These are phyloP conservation scores for Penicillium psychrosexuale DNA, from an alignment of 2,329 filamentous ascomycete species.

Conservation along the genomic window DNA sequence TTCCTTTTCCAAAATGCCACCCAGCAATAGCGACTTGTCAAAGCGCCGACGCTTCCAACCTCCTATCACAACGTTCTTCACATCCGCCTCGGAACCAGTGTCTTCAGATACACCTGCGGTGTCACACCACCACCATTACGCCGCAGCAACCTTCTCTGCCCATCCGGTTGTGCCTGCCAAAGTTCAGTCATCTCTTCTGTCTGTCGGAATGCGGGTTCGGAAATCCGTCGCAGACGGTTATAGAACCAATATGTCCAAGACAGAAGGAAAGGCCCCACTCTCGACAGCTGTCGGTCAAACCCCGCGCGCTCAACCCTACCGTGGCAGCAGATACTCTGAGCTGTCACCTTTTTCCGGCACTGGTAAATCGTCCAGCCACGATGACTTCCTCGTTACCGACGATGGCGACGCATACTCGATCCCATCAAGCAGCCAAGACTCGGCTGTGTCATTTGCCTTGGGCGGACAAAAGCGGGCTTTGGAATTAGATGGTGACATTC, in stretches of 20 bases:
- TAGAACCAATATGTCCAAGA: conserved; percentile 59
- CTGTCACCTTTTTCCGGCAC: conserved; percentile 78
- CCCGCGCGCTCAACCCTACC: conserved; percentile 2
- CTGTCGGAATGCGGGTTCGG: conserved; percentile 89
- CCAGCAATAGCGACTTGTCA: conserved; percentile 26
- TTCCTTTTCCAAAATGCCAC: conserved; percentile 12
- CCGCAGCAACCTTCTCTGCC: conserved; percentile 38
- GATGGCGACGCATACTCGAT: conserved; percentile 39
- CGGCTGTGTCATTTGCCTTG: conserved; percentile 23
- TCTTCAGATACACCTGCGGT: conserved; percentile 15
- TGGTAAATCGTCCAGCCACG: conserved; percentile 54
- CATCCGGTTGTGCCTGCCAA: conserved; percentile 58
- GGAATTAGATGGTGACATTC: conserved; percentile 40
- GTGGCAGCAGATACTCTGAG: conserved; percentile 49
- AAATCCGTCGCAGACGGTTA: conserved; percentile 94
- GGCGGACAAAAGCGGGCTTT: conserved; percentile 46
- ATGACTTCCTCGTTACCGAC: conserved; percentile 32
- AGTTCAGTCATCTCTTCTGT: conserved; percentile 79
- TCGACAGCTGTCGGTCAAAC: conserved; percentile 4
- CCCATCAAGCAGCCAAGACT: conserved; percentile 42
- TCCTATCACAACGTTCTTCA: conserved; percentile 43
- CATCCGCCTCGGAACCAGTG: conserved; percentile 18
- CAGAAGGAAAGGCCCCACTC: conserved; percentile 16
- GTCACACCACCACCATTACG: conserved; percentile 44
- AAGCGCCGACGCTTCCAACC: conserved; percentile 47